A percentile compares a stretch with the other conserved stretches of the same genome.
Evolutionary conservation across 768 basidiomycete genomes (phyloP).

Genomic region (Agrocybe pediades): DNA sequence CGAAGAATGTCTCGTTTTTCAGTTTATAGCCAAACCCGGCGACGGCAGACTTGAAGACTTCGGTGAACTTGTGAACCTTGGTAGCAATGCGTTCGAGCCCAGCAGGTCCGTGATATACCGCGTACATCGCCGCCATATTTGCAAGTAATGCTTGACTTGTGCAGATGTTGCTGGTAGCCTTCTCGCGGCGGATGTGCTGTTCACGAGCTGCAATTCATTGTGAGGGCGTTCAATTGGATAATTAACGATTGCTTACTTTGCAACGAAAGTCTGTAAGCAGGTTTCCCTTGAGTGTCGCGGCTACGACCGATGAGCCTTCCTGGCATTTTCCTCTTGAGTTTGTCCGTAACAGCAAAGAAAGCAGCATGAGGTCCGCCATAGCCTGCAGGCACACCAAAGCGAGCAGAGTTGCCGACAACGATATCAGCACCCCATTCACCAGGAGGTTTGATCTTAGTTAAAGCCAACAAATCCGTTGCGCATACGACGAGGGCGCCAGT

Average conservation of each 20-base stretch:
- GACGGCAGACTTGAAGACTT: slow-evolving; percentile 68
- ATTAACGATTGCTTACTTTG: slow-evolving; percentile 68
- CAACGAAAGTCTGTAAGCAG: slow-evolving; percentile 89
- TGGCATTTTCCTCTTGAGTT: slow-evolving; percentile 97
- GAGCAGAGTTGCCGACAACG: slow-evolving; percentile 91
- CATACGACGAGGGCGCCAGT: slow-evolving; percentile 81
- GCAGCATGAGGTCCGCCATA: slow-evolving; percentile 98
- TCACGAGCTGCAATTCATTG: slow-evolving; percentile 70
- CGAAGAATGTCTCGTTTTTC: slow-evolving; percentile 81
- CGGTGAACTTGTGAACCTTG: slow-evolving; percentile 89
- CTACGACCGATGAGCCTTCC: slow-evolving; percentile 92
- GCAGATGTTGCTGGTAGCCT: slow-evolving; percentile 98
- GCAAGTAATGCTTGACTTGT: slow-evolving; percentile 97
- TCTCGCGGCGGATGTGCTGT: slow-evolving; percentile 96
- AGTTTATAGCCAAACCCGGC: slow-evolving; percentile 75
- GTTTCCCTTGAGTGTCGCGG: slow-evolving; percentile 79
- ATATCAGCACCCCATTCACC: slow-evolving; percentile 99
- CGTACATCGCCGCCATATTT: slow-evolving; percentile 99
- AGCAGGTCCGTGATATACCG: slow-evolving; percentile 91
- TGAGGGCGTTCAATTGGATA: neutral
- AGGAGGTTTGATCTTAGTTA: slow-evolving; percentile 91
- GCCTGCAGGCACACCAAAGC: slow-evolving; percentile 97
- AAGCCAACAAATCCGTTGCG: slow-evolving; percentile 89
- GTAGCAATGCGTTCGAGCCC: slow-evolving; percentile 84
- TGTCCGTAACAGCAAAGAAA: slow-evolving; percentile 94